Evolutionary conservation across 495 filamentous ascomycete genomes (phyloP), one percentile per base, ranked within the genome.

Genomic region (Penicillium paxilli): DNA sequence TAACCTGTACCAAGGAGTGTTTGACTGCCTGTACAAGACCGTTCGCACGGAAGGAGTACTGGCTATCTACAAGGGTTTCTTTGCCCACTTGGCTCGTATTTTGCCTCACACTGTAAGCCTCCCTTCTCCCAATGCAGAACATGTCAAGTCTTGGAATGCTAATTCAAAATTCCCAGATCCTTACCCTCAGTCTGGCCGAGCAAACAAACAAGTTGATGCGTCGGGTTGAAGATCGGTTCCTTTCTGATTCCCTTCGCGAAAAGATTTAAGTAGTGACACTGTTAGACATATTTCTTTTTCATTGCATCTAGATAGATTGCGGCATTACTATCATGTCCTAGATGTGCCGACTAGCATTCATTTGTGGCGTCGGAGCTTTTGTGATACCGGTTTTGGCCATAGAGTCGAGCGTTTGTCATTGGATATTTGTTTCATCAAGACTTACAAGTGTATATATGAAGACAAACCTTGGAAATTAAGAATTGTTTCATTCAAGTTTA

Each of bases 1-100:
- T 24, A 96, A 97, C 66, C 83, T 98, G 4, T 99, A 99, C 75
- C 86, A 81, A 57, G 87, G 91, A 49, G 90, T 92, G 0, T 91
- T 94, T 54, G 94, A 99, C 73, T 99, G 94, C 69, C 69, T 97
- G 38, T 83, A 79, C 64, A 91, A 96, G 76, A 99, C 94, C 0
- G 80, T 99, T 60, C 83, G 83, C 65, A 96, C 91, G 0, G 94
- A 99, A 67, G 94, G 94, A 20, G 58, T 96, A 22, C 68, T 98
- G 24, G 94, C 94, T 51, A 93, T 99, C 44, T 99, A 99, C 76
- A 99, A 99, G 77, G 94, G 94, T 52, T 96, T 90, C 77, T 87
- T 96, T 59, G 95, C 94, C 17, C 94, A 99, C 75, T 72, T 99
- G 48, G 91, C 95, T 19, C 79, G 94, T 54, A 98, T 99, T 51